Evolutionary conservation across 2,329 filamentous ascomycete genomes (phyloP).

Genomic region (Botrytis pseudocinerea): DNA sequence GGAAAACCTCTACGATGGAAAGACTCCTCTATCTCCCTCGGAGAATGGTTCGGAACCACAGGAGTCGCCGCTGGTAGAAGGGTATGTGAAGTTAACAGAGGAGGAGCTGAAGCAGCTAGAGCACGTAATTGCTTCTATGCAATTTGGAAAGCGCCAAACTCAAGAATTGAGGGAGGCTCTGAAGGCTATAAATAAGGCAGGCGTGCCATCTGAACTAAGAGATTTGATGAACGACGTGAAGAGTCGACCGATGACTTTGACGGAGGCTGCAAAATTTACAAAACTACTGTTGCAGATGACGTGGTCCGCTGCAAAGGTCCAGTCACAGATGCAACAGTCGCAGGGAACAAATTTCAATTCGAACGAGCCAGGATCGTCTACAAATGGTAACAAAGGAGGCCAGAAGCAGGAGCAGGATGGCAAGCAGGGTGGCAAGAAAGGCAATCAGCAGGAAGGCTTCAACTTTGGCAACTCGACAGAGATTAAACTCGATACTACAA

Average conservation of each 20-base stretch:
- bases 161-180: conserved; percentile 60
- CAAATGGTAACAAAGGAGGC: background rate
- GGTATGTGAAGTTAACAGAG: conserved; percentile 47
- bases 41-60: conserved; percentile 37
- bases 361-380: conserved; percentile 24
- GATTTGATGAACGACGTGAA: conserved; percentile 42
- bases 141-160: conserved; percentile 61
- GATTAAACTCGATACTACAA: conserved; percentile 38
- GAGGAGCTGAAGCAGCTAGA: conserved; percentile 60
- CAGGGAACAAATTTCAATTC: conserved; percentile 38
- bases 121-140: conserved; percentile 55
- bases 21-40: conserved; percentile 42
- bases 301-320: conserved; percentile 36
- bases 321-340: conserved; percentile 29
- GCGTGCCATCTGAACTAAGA: conserved; percentile 62
- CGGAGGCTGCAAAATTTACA: conserved; percentile 37
- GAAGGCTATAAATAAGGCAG: conserved; percentile 63
- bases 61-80: conserved; percentile 33
- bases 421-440: conserved; percentile 20
- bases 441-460: conserved; percentile 42
- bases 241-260: conserved; percentile 36
- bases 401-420: conserved; percentile 27
- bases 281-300: conserved; percentile 42
- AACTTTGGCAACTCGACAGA: conserved; percentile 28
- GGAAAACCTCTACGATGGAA: conserved; percentile 48